These are phyloP conservation scores for Cymodocea nodosa DNA, from an alignment of 116 monocot genomes.

Conservation along the genomic window DNA sequence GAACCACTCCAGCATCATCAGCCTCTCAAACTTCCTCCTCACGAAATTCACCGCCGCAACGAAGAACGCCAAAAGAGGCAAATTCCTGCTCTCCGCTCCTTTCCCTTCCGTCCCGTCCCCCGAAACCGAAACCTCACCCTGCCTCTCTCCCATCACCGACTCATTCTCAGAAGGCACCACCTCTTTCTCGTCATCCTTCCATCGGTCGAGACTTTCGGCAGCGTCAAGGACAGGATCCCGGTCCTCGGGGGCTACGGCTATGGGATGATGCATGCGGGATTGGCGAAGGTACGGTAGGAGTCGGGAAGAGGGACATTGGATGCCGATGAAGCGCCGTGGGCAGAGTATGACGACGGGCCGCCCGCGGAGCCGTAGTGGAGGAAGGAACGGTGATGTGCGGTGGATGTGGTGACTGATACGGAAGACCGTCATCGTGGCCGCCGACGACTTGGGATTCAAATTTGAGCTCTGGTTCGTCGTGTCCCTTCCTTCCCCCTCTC, in stretches of 20 bases:
- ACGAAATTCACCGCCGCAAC: conserved; percentile 28
- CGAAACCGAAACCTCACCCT: conserved; percentile 7
- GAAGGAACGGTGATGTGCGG: conserved; percentile 9
- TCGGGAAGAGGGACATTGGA: conserved; percentile 5
- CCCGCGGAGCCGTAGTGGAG: background rate
- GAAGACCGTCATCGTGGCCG: conserved; percentile 38
- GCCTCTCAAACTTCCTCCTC: conserved; percentile 31
- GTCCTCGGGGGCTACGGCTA: conserved; percentile 2
- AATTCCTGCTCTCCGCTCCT: conserved; percentile 4
- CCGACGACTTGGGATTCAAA: background rate
- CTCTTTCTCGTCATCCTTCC: background rate
- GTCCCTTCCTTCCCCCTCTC: too few species aligned
- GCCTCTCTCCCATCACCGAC: conserved; percentile 4
- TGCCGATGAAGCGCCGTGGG: conserved; percentile 4
- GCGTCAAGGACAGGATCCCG: background rate
- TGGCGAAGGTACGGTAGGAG: conserved; percentile 1
- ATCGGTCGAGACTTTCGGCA: background rate
- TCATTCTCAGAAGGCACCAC: conserved; percentile 1
- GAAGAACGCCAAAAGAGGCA: conserved; percentile 27
- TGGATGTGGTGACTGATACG: conserved; percentile 55
- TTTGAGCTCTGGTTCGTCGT: background rate
- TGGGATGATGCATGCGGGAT: background rate
- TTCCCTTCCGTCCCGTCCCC: conserved; percentile 6
- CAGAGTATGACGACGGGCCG: background rate
- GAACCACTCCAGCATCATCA: conserved; percentile 39